Conservation (phyloP, 2,329 filamentous ascomycete genomes). For the Pseudogymnoascus sp. region DNA sequence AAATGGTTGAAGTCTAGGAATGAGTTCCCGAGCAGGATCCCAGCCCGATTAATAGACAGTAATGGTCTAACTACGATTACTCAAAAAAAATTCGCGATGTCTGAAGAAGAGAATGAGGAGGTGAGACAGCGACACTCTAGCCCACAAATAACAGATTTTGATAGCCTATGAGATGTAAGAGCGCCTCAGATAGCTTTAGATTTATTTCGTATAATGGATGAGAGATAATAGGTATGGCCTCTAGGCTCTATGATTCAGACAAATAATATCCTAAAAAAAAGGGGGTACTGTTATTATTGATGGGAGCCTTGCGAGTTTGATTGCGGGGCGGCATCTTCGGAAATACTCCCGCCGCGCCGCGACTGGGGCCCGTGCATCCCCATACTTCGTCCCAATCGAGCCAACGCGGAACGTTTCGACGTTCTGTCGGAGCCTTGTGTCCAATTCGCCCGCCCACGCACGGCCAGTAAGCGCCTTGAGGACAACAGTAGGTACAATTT, state of each 20-base stretch:
- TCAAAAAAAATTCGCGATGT: background rate
- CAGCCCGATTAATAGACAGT: no score
- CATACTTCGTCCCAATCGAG: background rate
- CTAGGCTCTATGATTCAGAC: no score
- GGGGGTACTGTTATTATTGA: no score
- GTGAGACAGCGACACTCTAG: background rate
- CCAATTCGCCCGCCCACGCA: background rate
- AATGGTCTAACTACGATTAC: no score
- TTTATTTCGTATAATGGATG: no score
- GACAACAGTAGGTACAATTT: slow-evolving; percentile 5
- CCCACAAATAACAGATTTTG: background rate
- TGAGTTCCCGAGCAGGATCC: no score
- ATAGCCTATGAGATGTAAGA: background rate
- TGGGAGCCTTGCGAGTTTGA: no score
- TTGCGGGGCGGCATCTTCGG: background rate
- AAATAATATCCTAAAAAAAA: no score
- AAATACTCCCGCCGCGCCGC: background rate
- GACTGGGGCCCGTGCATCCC: background rate
- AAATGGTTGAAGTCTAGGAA: no score
- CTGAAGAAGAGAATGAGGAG: background rate
- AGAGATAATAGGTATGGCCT: no score
- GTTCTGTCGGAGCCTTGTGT: background rate
- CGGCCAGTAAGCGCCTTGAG: background rate
- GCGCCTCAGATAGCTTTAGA: no score
- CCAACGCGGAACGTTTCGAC: background rate